Base-by-base conservation (phyloP, 371 early-diverging fungal genomes). In the Mortierella sp. region DNA sequence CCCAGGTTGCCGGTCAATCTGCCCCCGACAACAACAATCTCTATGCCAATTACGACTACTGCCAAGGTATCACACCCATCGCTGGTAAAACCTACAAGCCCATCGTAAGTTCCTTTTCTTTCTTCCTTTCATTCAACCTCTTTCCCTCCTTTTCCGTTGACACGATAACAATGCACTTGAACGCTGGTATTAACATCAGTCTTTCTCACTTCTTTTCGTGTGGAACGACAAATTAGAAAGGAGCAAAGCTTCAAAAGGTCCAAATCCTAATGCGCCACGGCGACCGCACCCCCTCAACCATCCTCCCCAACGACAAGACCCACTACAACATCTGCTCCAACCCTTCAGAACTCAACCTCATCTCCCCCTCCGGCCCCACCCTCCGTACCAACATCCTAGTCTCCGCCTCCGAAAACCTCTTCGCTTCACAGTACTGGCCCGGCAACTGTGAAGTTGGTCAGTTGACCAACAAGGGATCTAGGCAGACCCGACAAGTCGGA, bases 391-490 rank as follows among this genome's bases (percentile, higher is more conserved):
- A 71, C 34, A 76, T 76, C 48, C 11, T 76, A 2, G 71, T 76
- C 46, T 76, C 76, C n/a, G n/a, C 51, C 6, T 16, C 26, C 0
- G 71, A 70, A 26, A 76, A 76, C 57, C 28, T 59, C 46, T 76
- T 44, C n/a, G 71, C 76, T 14, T 53, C 61, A 0, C 11, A 13
- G 2, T 76, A 71, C 51, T 76, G 76, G 76, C 21, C 59, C 13
- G 71, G 76, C 9, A 76, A 76, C 61, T 76, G 76, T 31, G 71
- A 71, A 37, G 48, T 76, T n/a, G 92, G 92, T 37, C 88, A 91
- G 75, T 76, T 91, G 51, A 90, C 92, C 3, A 83, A 87, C 55
- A 79, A 72, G 28, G 92, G 92, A 1, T 88, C 84, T 48, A 28
- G 34, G 2, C 90, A 91, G 76, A 89, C 89, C 26, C 75, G 74